Base-by-base conservation (phyloP, 352 stramenopile species). In the Phytophthora fragariaefolia region DNA sequence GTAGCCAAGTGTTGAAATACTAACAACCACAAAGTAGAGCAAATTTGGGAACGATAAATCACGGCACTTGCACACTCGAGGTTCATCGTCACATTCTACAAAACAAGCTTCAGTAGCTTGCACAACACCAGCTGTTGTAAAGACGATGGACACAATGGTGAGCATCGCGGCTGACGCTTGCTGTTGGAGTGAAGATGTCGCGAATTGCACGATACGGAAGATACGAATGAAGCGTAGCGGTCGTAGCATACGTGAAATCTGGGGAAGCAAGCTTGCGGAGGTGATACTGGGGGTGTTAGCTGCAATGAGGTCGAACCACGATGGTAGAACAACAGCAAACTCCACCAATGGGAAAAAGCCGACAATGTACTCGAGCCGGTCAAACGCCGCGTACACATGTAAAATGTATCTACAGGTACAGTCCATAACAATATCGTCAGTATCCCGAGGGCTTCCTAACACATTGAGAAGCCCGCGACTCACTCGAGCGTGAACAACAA, bases 21-120 rank as follows among this genome's bases (percentile, higher is more conserved):
- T 94, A n/a, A 94, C 86, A 22, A 94, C 76, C 18, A 91, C 83
- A 58, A 92, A 92, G 66, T 94, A 94, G 23, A 94, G 73, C 60
- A 90, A 82, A 52, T 94, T 80, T 27, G 91, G 74, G 61, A 89
- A 92, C 15, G 76, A 78, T 18, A 90, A 70, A 51, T 89, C 74
- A 15, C 87, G 82, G 49, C 86, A 94, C 17, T 70, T 69, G 54
- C 79, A 88, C 28, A 51, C 42, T 0, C 57, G 50, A 15, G 57
- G 30, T 1, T 84, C 68, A 6, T 52, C 54, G 15, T 64, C 51
- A 58, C 59, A 87, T 20, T 43, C 22, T 9, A 18, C 49, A 3
- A 70, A 51, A 56, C 84, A 94, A 30, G 87, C 72, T 28, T 94
- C 86, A 24, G 87, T 73, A 20, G 87, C 80, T 50, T 94, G 84